A percentile compares a stretch with the other conserved stretches of the same genome.
Conservation (phyloP, 352 stramenopile genomes). For the Pythium dissotocum region DNA sequence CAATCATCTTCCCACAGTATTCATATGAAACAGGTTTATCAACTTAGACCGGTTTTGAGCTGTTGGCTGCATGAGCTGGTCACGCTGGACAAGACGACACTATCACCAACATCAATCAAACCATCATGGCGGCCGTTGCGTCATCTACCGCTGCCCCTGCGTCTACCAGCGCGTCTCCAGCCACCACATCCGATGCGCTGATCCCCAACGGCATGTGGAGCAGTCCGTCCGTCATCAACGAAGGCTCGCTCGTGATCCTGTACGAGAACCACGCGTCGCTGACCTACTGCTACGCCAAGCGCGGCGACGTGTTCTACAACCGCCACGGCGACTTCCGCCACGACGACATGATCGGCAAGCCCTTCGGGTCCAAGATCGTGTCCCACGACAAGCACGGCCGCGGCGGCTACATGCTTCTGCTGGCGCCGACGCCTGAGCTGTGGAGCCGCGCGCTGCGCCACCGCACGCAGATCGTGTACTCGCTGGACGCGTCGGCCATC, state of each 20-base stretch:
- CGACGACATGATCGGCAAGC: conserved; percentile 93
- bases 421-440: conserved; percentile 96
- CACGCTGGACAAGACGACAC: background rate
- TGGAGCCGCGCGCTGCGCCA: conserved; percentile 93
- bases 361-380: conserved; percentile 80
- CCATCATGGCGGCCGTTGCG: background rate
- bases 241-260: conserved; percentile 95
- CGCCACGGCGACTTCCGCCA: conserved; percentile 97
- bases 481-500: conserved; percentile 93
- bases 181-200: background rate
- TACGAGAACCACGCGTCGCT: conserved; percentile 96
- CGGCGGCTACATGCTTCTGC: conserved; percentile 93
- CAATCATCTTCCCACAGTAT: background rate
- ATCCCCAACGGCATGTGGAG: conserved; percentile 78
- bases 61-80: conserved; percentile 1
- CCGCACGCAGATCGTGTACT: conserved; percentile 98
- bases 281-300: conserved; percentile 93
- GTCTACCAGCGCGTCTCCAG: background rate
- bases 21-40: background rate
- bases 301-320: conserved; percentile 94
- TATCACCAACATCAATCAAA: background rate
- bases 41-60: background rate
- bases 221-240: conserved; percentile 48
- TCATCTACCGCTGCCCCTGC: background rate
- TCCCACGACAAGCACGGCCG: conserved; percentile 62